Evolutionary conservation across 2,329 filamentous ascomycete genomes (phyloP), one percentile per base, ranked within the genome.

Genomic region (Nothophoma quercina): DNA sequence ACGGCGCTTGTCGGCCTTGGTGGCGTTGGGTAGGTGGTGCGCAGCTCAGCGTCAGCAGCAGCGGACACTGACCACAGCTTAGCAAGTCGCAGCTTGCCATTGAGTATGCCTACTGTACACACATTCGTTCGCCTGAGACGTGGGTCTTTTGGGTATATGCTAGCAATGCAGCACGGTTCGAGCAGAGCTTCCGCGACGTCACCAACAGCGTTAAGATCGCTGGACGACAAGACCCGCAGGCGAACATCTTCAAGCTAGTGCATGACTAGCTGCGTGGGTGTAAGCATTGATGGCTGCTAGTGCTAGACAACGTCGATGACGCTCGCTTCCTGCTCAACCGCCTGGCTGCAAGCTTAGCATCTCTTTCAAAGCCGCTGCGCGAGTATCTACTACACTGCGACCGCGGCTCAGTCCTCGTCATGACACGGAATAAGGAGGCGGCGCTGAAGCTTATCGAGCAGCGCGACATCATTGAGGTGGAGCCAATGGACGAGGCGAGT

Each of bases 1-100:
- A 41, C 39, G 15, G 66, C 66, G 25, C 63, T 70, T 5, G 56
- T 67, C 7, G 66, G 67, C 25, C 56, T 69, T 7, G 65, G 66
- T 9, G 66, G 66, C 10, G 60, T 67, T 9, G 65, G 65, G 48
- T 58, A 26, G 38, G 47, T 19, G 13, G 16, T 7, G 22, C 16
- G 16, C 32, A 46, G 26, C 22, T 21, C 32, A 46, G 26, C 22
- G 21, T 21, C 18, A 15, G 2, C 10, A 28, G 16, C 26, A 5
- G 6, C 13, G 25, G 25, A 15, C 8, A 18, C 53, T 62, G 38
- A 62, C 22, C 2, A 7, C 5, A 18, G 22, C 22, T 28, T 15
- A 62, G 56, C 6, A 63, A 57, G 40, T 63, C 60, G 30, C 52
- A 56, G 13, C 55, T 57, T 2, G 49, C 49, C n/a, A 54, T n/a